Evolutionary conservation across 305 asterid genomes (phyloP).

Genomic region (Fraxinus platypoda): DNA sequence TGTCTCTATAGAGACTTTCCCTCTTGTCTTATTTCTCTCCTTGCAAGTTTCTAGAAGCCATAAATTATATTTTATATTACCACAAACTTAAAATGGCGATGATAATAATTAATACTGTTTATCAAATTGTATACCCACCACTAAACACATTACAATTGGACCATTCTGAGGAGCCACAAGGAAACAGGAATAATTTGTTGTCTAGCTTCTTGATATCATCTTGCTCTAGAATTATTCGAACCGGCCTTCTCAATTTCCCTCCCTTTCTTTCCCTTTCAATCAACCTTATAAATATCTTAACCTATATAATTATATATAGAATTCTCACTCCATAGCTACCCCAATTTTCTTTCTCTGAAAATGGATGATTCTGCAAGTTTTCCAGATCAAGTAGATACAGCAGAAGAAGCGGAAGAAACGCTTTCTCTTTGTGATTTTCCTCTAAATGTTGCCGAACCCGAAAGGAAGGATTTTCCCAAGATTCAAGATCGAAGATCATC

Average conservation of each 20-base stretch:
- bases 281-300: background rate
- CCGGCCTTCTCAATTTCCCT: background rate
- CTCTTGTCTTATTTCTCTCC: background rate
- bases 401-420: conserved; percentile 32
- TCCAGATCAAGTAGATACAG: background rate
- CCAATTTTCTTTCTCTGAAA: background rate
- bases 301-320: background rate
- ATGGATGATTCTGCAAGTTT: conserved; percentile 19
- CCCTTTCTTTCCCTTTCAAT: background rate
- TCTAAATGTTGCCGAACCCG: conserved; percentile 9
- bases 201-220: background rate
- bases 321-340: background rate
- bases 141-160: background rate
- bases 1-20: background rate
- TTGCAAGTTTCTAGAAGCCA: background rate
- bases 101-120: background rate
- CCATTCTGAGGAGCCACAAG: background rate
- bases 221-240: background rate
- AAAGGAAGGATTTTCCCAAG: background rate
- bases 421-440: conserved; percentile 40
- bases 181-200: background rate
- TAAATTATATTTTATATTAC: background rate
- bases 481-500: conserved; percentile 28
- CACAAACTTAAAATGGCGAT: background rate
- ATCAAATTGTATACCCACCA: background rate